Base-by-base conservation (phyloP, 108 stramenopile species). In the Cyclostephanos invisitatus region DNA sequence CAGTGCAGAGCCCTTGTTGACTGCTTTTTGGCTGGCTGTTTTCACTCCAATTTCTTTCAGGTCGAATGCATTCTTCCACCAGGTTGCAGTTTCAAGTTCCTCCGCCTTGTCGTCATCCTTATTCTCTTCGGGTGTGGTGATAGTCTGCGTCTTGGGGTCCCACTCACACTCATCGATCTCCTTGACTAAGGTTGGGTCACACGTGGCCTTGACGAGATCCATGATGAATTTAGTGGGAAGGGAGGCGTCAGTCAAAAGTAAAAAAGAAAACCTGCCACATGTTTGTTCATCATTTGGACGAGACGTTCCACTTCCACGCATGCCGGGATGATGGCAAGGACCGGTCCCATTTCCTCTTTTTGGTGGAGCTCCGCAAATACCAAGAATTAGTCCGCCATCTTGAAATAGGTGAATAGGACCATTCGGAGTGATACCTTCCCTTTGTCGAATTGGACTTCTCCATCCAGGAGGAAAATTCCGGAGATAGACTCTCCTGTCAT, bases 161-260 rank as follows among this genome's bases (percentile, higher is more conserved):
- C 48, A 49, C 18, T 49, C 48, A 5, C 48, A 49, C n/a, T 49
- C 48, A 18, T 17, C n/a, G 48, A 49, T 49, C 48, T 49, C 48
- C 48, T 18, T 18, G n/a, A 18, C 15, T 18, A 49, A 18, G 15
- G 48, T 49, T 49, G 48, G 48, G 48, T 18, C 15, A 18, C 48
- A 49, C 2, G n/a, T 49, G 48, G 15, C 18, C n/a, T 49, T 49
- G 48, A 49, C 48, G 15, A 49, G 48, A 49, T 49, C 48, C n/a
- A 49, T 49, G n/a, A 18, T 5, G 5, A 49, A 49, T 18, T 49
- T 49, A 17, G 15, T 49, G 48, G 15, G n/a, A 17, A 49, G 15
- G 15, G n/a, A 17, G n/a, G 15, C 18, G 5, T 49, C 48, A 17
- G 18, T 17, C 48, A 49, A 18, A 18, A 49, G 48, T 49, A 49